Base-by-base conservation (phyloP, 306 rosid genomes). In the Amphicarpaea edgeworthii region DNA sequence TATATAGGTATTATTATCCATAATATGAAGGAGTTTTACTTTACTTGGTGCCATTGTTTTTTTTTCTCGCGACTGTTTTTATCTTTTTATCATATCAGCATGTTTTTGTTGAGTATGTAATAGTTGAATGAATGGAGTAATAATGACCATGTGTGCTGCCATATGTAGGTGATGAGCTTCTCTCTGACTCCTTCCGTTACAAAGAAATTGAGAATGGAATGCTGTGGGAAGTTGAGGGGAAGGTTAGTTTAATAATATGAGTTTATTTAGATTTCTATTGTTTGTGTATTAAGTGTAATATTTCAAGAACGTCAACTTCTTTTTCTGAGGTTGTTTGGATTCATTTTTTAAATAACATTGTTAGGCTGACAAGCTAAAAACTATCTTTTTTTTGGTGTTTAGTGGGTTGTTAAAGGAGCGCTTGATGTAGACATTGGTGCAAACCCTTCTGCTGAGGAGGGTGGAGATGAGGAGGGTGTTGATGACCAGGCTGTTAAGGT, bases 381-480 rank as follows among this genome's bases (percentile, higher is more conserved):
- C 14, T 10, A 21, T 61, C n/a, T 17, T 17, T 1, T 11, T 30
- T 64, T 50, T 26, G 10, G 45, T 43, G 1, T 59, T 5, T 75
- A 95, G 97, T 95, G 98, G 98, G 92, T 88, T 69, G 91, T 92
- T 19, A 50, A 83, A 76, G 97, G 98, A 81, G 87, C 92, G 0
- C 17, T 89, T 59, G 93, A 92, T 64, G 92, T 95, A 19, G 83
- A 92, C 87, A 95, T 92, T 24, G 97, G 98, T 76, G 98, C 98
- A 3, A 94, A 95, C 83, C 96, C 98, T 34, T 95, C 97, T 38
- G 98, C 97, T 8, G 97, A 92, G 83, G 97, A 88, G 66, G 92
- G 77, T 1, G 92, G 77, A 1, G 96, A 71, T 7, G 97, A 90
- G 11, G 96, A 92, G 80, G 93, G 93, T 61, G 96, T 92, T 62